A percentile compares a stretch with the other conserved stretches of the same genome.
Conservation (phyloP, 768 basidiomycete genomes). For the Clitopilus hobsonii region DNA sequence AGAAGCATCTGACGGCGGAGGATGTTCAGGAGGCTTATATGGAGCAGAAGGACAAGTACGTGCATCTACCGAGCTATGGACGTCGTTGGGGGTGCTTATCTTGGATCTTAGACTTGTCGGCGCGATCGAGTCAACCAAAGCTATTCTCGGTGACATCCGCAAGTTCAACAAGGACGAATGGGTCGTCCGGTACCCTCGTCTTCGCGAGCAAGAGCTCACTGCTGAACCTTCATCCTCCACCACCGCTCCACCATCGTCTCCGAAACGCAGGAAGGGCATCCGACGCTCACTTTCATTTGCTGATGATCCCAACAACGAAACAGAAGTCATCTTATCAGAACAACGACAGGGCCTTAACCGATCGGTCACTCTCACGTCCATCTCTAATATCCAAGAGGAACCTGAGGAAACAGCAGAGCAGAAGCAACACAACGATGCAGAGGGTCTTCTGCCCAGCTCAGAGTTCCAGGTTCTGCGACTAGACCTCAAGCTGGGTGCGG, state of each 20-base stretch:
- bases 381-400: constrained; percentile 42
- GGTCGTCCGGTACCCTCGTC: constrained; percentile 84
- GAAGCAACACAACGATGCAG: constrained; percentile 18
- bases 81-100: constrained; percentile 4
- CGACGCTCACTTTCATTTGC: constrained; percentile 80
- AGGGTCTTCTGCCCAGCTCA: constrained; percentile 37
- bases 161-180: constrained; percentile 83
- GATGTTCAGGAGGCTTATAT: constrained; percentile 76
- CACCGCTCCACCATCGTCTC: constrained; percentile 8
- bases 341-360: constrained; percentile 45
- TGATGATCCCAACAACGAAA: constrained; percentile 69
- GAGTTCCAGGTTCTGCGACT: constrained; percentile 89
- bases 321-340: constrained; percentile 59
- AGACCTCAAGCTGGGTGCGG: constrained; percentile 86
- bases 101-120: constrained; percentile 51
- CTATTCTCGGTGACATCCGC: constrained; percentile 64
- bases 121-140: constrained; percentile 71
- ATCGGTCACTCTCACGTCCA: constrained; percentile 54
- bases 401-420: not conserved
- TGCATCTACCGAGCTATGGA: constrained; percentile 5
- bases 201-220: constrained; percentile 39
- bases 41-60: constrained; percentile 71
- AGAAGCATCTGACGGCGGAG: constrained; percentile 52
- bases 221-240: constrained; percentile 18
- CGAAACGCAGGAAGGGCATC: constrained; percentile 32